A percentile compares a stretch with the other conserved stretches of the same genome.
These are phyloP conservation scores for Antarctomyces pellizariae DNA, from an alignment of 495 filamentous ascomycete species.

Conservation along the genomic window DNA sequence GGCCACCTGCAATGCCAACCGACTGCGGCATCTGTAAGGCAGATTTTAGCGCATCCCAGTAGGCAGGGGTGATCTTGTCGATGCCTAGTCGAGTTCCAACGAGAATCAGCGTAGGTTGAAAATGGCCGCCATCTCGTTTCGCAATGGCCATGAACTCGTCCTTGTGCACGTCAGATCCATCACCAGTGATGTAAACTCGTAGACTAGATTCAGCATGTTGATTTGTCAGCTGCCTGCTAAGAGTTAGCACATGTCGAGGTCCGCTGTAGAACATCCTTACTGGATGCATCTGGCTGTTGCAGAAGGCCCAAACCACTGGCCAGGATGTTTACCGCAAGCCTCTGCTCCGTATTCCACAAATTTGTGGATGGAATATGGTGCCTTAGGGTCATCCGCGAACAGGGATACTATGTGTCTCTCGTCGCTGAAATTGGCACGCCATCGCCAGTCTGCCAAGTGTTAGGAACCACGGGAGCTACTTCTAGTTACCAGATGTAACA, in stretches of 20 bases:
- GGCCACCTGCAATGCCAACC: slow-evolving; percentile 85
- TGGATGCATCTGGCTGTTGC: slow-evolving; percentile 91
- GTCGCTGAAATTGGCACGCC: slow-evolving; percentile 27
- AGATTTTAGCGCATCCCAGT: slow-evolving; percentile 70
- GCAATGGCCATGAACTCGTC: slow-evolving; percentile 63
- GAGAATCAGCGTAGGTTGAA: slow-evolving; percentile 71
- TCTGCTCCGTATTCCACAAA: slow-evolving; percentile 77
- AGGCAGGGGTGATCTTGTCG: slow-evolving; percentile 77
- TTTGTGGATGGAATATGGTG: slow-evolving; percentile 85
- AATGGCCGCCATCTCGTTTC: slow-evolving; percentile 30
- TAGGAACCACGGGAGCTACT: slow-evolving; percentile 8
- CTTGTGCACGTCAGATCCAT: slow-evolving; percentile 80
- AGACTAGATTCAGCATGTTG: slow-evolving; percentile 30
- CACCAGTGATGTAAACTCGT: slow-evolving; percentile 69
- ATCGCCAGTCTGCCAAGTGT: slow-evolving; percentile 47
- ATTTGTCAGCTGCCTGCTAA: slow-evolving; percentile 42
- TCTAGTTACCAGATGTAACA: not conserved
- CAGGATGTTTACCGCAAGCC: slow-evolving; percentile 81
- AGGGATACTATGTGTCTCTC: slow-evolving; percentile 55
- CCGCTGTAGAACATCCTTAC: slow-evolving; percentile 29
- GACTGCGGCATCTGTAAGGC: slow-evolving; percentile 69
- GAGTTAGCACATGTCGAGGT: slow-evolving; percentile 11
- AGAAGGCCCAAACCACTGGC: slow-evolving; percentile 98
- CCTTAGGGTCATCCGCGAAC: slow-evolving; percentile 71
- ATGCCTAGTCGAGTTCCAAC: slow-evolving; percentile 78